These are phyloP conservation scores for Pseudozyma pruni DNA, from an alignment of 1,284 basidiomycete genomes.

Conservation along the genomic window DNA sequence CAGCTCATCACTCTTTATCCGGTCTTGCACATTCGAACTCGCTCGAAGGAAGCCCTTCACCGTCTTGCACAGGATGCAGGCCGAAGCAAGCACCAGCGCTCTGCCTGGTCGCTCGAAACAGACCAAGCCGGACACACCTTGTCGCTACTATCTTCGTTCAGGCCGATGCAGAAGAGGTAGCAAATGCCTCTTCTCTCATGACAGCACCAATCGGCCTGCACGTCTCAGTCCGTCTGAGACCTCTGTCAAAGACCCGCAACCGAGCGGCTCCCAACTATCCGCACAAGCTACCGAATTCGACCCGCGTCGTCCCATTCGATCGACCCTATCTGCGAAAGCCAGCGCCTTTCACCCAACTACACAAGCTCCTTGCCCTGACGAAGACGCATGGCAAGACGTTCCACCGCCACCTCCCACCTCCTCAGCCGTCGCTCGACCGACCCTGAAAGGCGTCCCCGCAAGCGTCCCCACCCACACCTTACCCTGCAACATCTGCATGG, in stretches of 20 bases:
- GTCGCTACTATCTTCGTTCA: slow-evolving; percentile 33
- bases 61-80: slow-evolving; percentile 15
- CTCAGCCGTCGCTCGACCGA: background rate
- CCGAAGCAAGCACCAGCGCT: slow-evolving; percentile 7
- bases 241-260: background rate
- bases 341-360: slow-evolving; percentile 9
- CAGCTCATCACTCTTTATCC: too few relatives aligned
- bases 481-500: slow-evolving; percentile 46
- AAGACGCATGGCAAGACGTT: slow-evolving; percentile 13
- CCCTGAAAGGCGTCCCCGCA: slow-evolving; percentile 18
- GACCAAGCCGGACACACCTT: slow-evolving; percentile 12
- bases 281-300: slow-evolving; percentile 15
- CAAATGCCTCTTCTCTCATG: slow-evolving; percentile 39
- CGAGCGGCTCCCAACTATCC: background rate
- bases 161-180: slow-evolving; percentile 35
- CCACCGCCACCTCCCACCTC: background rate
- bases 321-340: slow-evolving; percentile 17
- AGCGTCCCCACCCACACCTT: slow-evolving; percentile 12
- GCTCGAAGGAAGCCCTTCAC: too few relatives aligned
- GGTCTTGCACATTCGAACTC: too few relatives aligned
- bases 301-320: background rate
- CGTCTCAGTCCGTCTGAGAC: background rate
- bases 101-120: background rate
- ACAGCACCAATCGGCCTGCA: background rate
- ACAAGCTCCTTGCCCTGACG: background rate